Evolutionary conservation across 768 basidiomycete genomes (phyloP), one percentile per base, ranked within the genome.

Genomic region (Pleurotus eryngii): DNA sequence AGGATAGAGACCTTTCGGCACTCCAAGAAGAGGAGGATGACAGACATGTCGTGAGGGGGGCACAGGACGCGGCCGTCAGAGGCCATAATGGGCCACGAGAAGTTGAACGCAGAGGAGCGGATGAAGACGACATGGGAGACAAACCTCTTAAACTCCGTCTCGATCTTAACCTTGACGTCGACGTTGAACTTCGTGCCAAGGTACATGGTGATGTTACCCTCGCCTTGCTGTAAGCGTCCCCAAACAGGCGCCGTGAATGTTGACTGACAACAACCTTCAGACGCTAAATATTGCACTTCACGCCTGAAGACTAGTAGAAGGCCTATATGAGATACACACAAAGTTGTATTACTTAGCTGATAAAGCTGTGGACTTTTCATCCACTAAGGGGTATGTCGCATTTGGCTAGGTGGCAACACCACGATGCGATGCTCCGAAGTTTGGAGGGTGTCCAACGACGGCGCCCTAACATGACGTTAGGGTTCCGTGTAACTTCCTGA

Each of bases 191-290:
- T n/a, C 51, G 53, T 18, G 60, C 59, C 27, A 12, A 59, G 24
- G 60, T 61, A 1, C 60, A 60, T 37, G 60, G 60, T 26, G 60
- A 61, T 57, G 27, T 61, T 14, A 61, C 60, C 17, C 48, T 61
- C 15, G 59, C 59, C n/a, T 48, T 61, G 22, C 49, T 59, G 60
- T 61, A 15, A 60, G 60, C 51, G 37, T 38, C 3, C n/a, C 15
- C 17, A 1, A 3, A 8, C 3, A 35, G 8, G 27, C 24, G 22
- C 15, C 9, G 22, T 5, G 18, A 4, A n/a, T n/a, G 24, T 27
- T n/a, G 22, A 27, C 47, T 49, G 47, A 49, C 15, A 27, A 27
- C 17, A 27, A 2, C 6, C n/a, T 18, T 49, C 30, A 49, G 47
- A 27, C 47, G 47, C n/a, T 49, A 27, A 27, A 20, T 49, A 11